A percentile compares a stretch with the other conserved stretches of the same genome.
Conservation (phyloP, 140 eudicot genomes). For the Erigeron philadelphicus region DNA sequence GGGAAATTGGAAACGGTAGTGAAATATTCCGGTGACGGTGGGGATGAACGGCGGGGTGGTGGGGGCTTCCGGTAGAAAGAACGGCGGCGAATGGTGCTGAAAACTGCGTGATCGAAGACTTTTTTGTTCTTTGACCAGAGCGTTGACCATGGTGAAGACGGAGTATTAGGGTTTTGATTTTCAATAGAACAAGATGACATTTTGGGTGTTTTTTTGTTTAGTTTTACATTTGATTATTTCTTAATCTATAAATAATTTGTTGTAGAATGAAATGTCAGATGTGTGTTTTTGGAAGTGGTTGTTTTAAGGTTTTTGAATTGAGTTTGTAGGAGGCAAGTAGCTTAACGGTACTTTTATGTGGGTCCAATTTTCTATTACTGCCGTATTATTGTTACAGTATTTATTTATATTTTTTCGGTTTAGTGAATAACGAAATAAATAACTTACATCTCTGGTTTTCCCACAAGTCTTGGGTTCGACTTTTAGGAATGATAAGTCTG, state of each 20-base stretch:
- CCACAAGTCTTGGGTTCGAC: no score
- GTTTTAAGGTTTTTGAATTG: neutral
- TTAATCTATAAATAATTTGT: neutral
- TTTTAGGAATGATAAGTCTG: no score
- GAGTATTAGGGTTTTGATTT: slow-evolving; percentile 36
- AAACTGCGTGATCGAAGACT: slow-evolving; percentile 40
- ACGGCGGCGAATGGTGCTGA: slow-evolving; percentile 42
- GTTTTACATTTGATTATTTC: slow-evolving; percentile 22
- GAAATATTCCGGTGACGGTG: slow-evolving; percentile 7
- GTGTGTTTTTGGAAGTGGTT: neutral
- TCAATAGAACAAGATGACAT: slow-evolving; percentile 45
- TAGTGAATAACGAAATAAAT: no score
- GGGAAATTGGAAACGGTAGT: slow-evolving; percentile 10
- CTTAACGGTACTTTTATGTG: slow-evolving; percentile 6
- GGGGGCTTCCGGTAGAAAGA: slow-evolving; percentile 39
- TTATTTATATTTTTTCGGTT: no score
- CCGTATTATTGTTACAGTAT: no score
- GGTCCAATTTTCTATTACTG: neutral
- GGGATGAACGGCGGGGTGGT: slow-evolving; percentile 19
- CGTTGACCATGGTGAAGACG: slow-evolving; percentile 34
- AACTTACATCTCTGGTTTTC: no score
- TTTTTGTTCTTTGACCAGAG: slow-evolving; percentile 51
- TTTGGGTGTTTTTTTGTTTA: neutral
- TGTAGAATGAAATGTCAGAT: slow-evolving; percentile 3
- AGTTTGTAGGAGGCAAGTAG: neutral